Evolutionary conservation across 768 basidiomycete genomes (phyloP), one percentile per base, ranked within the genome.

Genomic region (Boletus insuetus): DNA sequence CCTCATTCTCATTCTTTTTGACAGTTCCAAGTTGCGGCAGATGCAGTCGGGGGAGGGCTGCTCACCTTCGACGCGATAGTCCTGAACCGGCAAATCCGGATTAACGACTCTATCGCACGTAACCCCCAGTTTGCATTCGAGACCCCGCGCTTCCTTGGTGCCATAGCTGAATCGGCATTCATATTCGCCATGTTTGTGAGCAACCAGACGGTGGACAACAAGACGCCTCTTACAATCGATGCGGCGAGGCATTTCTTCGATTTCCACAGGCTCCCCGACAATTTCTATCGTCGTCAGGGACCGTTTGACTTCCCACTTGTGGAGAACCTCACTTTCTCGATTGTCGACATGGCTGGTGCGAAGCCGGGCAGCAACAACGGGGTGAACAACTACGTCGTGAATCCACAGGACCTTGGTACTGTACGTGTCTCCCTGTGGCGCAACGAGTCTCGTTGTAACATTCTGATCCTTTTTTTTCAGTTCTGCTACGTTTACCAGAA

Each of bases 81-180:
- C 4, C 24, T 64, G 35, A 54, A 64, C 46, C 59, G 59, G 34
- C 32, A 32, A 1, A 46, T 49, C 3, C 60, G 63, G n/a, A 64
- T 64, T 42, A 65, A 59, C 20, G 53, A 66, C 45, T 65, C 64
- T 13, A 66, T 65, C 32, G 64, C 61, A 11, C 46, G 39, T 41
- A 66, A 65, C 44, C 64, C 64, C 0, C 53, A 55, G 0, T 65
- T 64, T 31, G 49, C 20, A 38, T 63, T 63, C 17, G 53, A 58
- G 1, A 58, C 58, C 3, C 60, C 60, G 0, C 55, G 64, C 3
- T 65, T 14, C 37, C 42, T 58, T 34, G 1, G 54, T 61, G 5
- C 55, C 56, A 14, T 60, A 55, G 54, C 51, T 2, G 64, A 65
- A 45, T 49, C 54, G 3, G 58, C 49, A 0, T 66, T 63, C 17